A percentile compares a stretch with the other conserved stretches of the same genome.
Conservation (phyloP, 805 yeast species). For the Candida golubevii region DNA sequence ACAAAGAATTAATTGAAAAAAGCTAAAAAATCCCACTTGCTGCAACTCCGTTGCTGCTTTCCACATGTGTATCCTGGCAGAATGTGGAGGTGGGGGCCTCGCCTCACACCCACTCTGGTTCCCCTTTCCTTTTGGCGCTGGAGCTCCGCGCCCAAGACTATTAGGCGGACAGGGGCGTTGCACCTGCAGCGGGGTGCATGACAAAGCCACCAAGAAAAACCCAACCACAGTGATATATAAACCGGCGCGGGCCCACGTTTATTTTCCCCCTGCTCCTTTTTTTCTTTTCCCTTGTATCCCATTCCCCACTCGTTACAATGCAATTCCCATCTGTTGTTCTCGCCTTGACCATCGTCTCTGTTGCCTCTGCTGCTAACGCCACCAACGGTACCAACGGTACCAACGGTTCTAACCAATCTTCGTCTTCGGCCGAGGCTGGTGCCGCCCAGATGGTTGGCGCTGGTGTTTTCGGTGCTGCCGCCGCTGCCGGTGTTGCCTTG, state of each 20-base stretch:
- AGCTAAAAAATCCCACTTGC: too few species aligned
- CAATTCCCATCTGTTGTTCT: slow-evolving; percentile 67
- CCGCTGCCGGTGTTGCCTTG: slow-evolving; percentile 74
- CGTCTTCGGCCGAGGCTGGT: slow-evolving; percentile 37
- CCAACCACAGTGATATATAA: slow-evolving; percentile 1
- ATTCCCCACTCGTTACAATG: slow-evolving; percentile 39
- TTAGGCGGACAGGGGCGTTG: too few species aligned
- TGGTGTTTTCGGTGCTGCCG: slow-evolving; percentile 77
- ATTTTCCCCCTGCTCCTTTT: background rate
- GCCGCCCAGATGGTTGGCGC: slow-evolving; percentile 58
- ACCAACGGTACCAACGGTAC: slow-evolving; percentile 34
- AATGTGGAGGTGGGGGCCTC: too few species aligned
- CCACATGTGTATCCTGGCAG: too few species aligned
- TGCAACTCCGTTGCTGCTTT: too few species aligned
- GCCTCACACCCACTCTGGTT: too few species aligned
- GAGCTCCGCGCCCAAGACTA: too few species aligned
- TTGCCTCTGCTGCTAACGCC: slow-evolving; percentile 59
- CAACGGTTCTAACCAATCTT: slow-evolving; percentile 32
- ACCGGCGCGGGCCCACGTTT: slow-evolving; percentile 1
- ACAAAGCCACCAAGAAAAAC: too few species aligned
- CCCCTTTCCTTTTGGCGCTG: too few species aligned
- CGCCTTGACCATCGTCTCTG: slow-evolving; percentile 67
- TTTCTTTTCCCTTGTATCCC: slow-evolving; percentile 1
- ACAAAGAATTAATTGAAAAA: too few species aligned
- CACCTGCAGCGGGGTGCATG: too few species aligned